Evolutionary conservation across 192 early-diverging fungal genomes (phyloP), one percentile per base, ranked within the genome.

Genomic region (Spizellomyces punctatus): DNA sequence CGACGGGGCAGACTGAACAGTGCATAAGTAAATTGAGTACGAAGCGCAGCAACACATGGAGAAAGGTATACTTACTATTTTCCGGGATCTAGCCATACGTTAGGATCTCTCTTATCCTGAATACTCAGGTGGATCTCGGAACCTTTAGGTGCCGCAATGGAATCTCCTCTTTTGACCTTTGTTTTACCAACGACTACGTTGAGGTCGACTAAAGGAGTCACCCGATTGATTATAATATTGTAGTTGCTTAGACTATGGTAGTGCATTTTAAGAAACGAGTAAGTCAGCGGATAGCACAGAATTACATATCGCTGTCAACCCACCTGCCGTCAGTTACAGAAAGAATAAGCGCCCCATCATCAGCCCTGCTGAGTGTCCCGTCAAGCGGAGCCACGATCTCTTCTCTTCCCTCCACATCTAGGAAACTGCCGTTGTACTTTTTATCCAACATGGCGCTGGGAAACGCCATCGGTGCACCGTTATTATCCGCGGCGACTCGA

Each of bases 31-130:
- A 36, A 36, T 36, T 36, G 63, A 46, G 9, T 17, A 64, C 41
- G 44, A 64, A 3, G 27, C 27, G 27, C 3, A 3, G 27, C 27
- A 36, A 36, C 27, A 3, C 27, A 36, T 36, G 36, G 41, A 12
- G 16, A 36, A 8, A 55, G 17, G 1, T 2, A n/a, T 55, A 67
- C 65, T 52, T 55, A 67, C 65, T 67, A 67, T 36, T 67, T 67
- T 12, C 0, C 50, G 16, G 65, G 65, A 5, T 67, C 65, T 54
- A 67, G 48, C 10, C 12, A 67, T n/a, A 16, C 41, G 0, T 46
- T 46, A n/a, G 63, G 9, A 10, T 10, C 36, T 17, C 10, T 45
- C 63, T 64, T 64, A 16, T 12, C 10, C 44, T 46, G 12, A 42
- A 64, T 64, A 46, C 36, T 46, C n/a, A 64, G 2, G 21, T 64